Evolutionary conservation across 106 monocot genomes (phyloP), one percentile per base, ranked within the genome.

Genomic region (Xerophyta viscosa): DNA sequence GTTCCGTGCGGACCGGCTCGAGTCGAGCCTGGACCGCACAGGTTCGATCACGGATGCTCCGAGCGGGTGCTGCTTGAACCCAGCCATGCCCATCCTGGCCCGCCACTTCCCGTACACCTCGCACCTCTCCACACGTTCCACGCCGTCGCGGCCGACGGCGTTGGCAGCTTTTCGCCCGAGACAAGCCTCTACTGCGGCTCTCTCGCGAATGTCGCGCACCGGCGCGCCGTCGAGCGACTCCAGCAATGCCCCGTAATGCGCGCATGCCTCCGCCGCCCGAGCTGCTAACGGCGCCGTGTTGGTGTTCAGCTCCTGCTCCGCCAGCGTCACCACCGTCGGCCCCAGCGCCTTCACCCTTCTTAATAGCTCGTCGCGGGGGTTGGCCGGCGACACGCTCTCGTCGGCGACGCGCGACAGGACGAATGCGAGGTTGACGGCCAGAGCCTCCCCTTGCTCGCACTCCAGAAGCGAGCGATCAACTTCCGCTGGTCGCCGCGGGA

Each of bases 31-130:
- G 37, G 43, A 37, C 5, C 39, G 27, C 20, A 79, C 62, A 27
- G 60, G 58, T 3, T 82, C 69, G 4, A 50, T 27, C 0, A 87
- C 64, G 13, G 27, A 56, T 8, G 68, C 36, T 8, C 72, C 71
- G 42, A 82, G 54, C 5, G 50, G 48, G 26, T 41, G 53, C 42
- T 65, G 69, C 1, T 31, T 30, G 55, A 83, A 70, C 6, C 82
- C 88, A 1, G 88, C 88, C 88, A 88, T 88, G n/a, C 72, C 60
- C 72, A 88, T 72, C 31, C 88, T 51, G 2, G 88, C 75, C 8
- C 88, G 74, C 88, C 88, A 88, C 58, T 88, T 88, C 37, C 88
- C 79, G 71, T 76, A 69, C 23, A 88, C 72, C 65, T 88, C 88
- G 62, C 82, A 82, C 24, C 88, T 68, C 62, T 83, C 82, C 22